Percentiles rank a stretch among this genome's conserved stretches.
Conservation (phyloP, 2,329 filamentous ascomycete genomes). For the Paecilomyces formosus region DNA sequence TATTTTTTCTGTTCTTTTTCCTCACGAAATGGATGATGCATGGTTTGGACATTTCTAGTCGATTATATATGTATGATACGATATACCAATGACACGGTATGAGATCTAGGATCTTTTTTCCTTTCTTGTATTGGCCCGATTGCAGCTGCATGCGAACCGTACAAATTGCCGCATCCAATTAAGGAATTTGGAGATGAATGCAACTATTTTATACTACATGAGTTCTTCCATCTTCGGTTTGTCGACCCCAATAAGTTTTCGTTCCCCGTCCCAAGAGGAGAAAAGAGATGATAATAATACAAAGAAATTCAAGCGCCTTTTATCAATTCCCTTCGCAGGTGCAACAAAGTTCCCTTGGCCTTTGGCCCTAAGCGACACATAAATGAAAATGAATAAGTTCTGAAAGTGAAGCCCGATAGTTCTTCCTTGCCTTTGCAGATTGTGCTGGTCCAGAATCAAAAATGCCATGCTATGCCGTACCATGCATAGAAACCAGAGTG, state of each 20-base stretch:
- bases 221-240: not conserved
- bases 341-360: not conserved
- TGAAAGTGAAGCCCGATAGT: not conserved
- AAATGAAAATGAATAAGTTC: not conserved
- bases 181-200: too few relatives aligned
- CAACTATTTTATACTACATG: not conserved
- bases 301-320: not conserved
- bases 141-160: too few relatives aligned
- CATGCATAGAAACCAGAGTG: not conserved
- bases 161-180: too few relatives aligned
- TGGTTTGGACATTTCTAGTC: not conserved
- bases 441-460: not conserved
- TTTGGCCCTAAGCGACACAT: not conserved
- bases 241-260: not conserved
- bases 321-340: not conserved
- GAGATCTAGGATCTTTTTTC: not conserved
- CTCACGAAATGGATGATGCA: not conserved
- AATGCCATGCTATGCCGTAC: not conserved
- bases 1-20: not conserved
- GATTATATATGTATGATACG: not conserved
- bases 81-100: not conserved
- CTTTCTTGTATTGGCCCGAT: too few relatives aligned
- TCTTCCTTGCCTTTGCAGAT: not conserved
- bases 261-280: not conserved
- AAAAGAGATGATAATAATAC: not conserved